Percentiles rank a stretch among this genome's conserved stretches.
Evolutionary conservation across 2,329 filamentous ascomycete genomes (phyloP).

Genomic region (Verticillium tricorpus): DNA sequence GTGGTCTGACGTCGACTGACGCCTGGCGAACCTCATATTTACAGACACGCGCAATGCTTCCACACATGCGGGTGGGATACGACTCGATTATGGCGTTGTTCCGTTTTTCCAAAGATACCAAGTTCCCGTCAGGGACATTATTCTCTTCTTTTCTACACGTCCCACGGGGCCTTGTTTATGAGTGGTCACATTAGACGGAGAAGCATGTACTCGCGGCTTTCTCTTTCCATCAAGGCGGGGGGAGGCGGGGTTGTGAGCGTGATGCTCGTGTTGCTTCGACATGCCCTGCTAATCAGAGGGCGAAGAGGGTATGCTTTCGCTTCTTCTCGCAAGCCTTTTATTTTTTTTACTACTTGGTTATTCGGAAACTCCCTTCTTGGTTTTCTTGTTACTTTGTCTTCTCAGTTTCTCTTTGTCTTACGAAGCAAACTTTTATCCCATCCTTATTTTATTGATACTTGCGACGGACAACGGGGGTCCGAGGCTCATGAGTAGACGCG

Average conservation of each 20-base stretch:
- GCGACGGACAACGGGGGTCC: constrained; percentile 1
- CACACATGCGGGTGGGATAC: constrained; percentile 12
- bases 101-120: constrained; percentile 13
- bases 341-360: neutral
- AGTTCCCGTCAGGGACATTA: constrained; percentile 9
- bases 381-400: neutral
- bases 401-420: neutral
- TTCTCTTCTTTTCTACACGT: constrained; percentile 13
- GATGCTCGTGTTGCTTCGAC: too few species aligned
- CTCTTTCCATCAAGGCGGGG: neutral
- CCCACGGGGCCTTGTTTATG: neutral
- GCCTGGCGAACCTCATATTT: constrained; percentile 5
- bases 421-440: neutral
- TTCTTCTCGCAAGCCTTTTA: neutral
- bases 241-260: neutral
- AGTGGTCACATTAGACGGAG: neutral
- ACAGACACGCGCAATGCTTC: constrained; percentile 1
- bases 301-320: neutral
- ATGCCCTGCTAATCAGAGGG: neutral
- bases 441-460: neutral
- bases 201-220: neutral
- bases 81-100: constrained; percentile 12
- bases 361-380: neutral
- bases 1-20: constrained; percentile 3
- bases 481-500: constrained; percentile 11